A percentile compares a stretch with the other conserved stretches of the same genome.
Evolutionary conservation across 2,329 filamentous ascomycete species (phyloP).

Genomic region (Ascochyta fabae): DNA sequence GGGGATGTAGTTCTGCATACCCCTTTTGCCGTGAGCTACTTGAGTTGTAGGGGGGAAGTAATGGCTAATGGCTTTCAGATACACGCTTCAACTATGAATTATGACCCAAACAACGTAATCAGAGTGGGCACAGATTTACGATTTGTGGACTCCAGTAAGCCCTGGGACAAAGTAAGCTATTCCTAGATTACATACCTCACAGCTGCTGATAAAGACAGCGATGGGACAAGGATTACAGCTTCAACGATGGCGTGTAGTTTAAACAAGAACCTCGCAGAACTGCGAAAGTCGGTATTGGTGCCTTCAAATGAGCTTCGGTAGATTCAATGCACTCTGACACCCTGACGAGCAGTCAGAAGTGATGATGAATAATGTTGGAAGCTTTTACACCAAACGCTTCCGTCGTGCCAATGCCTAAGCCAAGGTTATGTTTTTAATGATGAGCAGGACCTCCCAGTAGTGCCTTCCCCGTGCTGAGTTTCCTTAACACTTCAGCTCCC

Average conservation of each 20-base stretch:
- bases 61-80: slow-evolving; percentile 51
- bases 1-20: slow-evolving; percentile 56
- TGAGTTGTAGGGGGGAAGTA: too few species aligned
- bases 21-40: slow-evolving; percentile 32
- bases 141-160: slow-evolving; percentile 60
- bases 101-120: slow-evolving; percentile 59
- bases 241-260: slow-evolving; percentile 32
- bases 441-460: too few species aligned
- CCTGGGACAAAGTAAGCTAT: slow-evolving; percentile 57
- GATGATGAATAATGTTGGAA: too few species aligned
- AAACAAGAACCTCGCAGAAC: neutral
- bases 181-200: neutral
- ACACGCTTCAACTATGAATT: slow-evolving; percentile 64
- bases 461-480: too few species aligned
- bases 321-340: too few species aligned
- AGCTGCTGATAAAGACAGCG: slow-evolving; percentile 26
- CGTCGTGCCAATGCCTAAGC: too few species aligned
- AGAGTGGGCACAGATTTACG: slow-evolving; percentile 63
- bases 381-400: too few species aligned
- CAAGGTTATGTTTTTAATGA: too few species aligned
- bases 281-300: neutral
- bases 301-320: neutral
- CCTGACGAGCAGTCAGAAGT: too few species aligned
- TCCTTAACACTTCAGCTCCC: too few species aligned
- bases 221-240: slow-evolving; percentile 43